Conservation (phyloP, 106 monocot genomes). For the Chionographis japonica region DNA sequence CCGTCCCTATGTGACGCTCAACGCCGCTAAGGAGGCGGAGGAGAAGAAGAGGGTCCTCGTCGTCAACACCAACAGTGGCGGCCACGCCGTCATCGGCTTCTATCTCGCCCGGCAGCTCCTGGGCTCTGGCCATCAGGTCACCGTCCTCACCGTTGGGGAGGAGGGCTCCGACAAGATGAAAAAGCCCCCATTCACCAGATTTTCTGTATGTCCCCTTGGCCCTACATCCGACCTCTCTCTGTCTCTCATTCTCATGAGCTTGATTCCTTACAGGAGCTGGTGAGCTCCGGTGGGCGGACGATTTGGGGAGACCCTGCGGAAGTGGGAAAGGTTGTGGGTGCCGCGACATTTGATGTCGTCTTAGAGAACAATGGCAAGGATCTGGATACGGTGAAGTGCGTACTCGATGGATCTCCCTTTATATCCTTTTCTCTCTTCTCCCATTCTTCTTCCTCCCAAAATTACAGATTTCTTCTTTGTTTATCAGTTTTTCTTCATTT, state of each 20-base stretch:
- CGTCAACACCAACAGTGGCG: slow-evolving; percentile 88
- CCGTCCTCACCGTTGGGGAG: slow-evolving; percentile 89
- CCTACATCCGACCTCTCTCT: not conserved
- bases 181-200: slow-evolving; percentile 86
- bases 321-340: slow-evolving; percentile 57
- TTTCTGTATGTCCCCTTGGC: slow-evolving; percentile 40
- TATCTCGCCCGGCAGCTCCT: slow-evolving; percentile 76
- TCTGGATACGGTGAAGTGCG: slow-evolving; percentile 80
- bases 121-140: slow-evolving; percentile 65
- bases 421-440: not conserved
- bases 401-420: not conserved
- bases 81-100: slow-evolving; percentile 96
- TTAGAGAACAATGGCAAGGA: slow-evolving; percentile 97
- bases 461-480: not conserved
- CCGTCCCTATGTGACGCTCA: not conserved
- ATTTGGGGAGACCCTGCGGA: slow-evolving; percentile 86
- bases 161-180: slow-evolving; percentile 95
- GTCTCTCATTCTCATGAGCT: not conserved
- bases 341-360: slow-evolving; percentile 68
- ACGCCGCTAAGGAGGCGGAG: not conserved
- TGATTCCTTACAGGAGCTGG: slow-evolving; percentile 51
- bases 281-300: slow-evolving; percentile 58
- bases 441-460: not conserved
- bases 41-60: slow-evolving; percentile 78
- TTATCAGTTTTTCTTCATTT: not conserved